phyloP scores from a whole-genome alignment of 75 land plant genomes.

The Cupressus sempervirens region DNA sequence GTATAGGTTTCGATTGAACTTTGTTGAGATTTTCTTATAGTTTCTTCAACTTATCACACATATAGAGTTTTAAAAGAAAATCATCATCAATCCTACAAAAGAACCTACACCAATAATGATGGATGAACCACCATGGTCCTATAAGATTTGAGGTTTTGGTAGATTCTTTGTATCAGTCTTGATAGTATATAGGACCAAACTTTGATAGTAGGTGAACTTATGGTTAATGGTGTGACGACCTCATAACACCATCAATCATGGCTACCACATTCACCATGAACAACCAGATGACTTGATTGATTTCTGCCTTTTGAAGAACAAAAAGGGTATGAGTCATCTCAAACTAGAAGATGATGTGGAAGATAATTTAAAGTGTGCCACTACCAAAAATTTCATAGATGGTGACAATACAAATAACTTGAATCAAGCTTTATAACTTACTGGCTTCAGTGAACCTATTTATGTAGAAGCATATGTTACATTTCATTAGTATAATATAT shows the following conservation, averaged over 20 bases:
- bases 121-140: no score
- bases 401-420: slow-evolving; percentile 72
- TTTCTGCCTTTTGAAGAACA: slow-evolving; percentile 87
- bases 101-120: not conserved
- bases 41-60: not conserved
- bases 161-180: no score
- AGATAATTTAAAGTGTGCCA: slow-evolving; percentile 91
- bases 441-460: slow-evolving; percentile 94
- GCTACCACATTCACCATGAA: no score
- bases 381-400: slow-evolving; percentile 87
- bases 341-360: slow-evolving; percentile 94
- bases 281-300: slow-evolving; percentile 98
- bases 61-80: not conserved
- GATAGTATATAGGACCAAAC: no score
- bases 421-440: slow-evolving; percentile 84
- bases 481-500: slow-evolving; percentile 95
- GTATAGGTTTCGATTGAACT: no score
- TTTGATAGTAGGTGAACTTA: no score
- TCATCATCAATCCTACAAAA: not conserved
- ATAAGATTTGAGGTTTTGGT: no score
- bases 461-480: slow-evolving; percentile 97
- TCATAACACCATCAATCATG: no score
- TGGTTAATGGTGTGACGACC: no score
- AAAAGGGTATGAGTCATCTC: slow-evolving; percentile 97
- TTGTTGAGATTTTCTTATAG: no score